These are phyloP conservation scores for Penicillium sp. DNA, from an alignment of 2,329 filamentous ascomycete genomes.

Conservation along the genomic window DNA sequence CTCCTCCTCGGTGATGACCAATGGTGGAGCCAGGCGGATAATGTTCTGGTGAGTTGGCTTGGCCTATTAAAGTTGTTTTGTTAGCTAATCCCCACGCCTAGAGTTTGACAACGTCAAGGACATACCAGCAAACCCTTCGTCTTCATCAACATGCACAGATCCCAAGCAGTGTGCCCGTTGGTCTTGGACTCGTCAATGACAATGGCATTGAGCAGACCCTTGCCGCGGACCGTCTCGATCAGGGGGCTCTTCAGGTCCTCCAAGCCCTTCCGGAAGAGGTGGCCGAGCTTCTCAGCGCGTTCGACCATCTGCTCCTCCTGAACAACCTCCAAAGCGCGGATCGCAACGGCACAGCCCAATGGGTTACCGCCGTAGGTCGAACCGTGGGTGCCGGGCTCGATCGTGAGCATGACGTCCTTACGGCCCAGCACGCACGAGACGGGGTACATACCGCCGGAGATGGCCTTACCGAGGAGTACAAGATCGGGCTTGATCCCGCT, in stretches of 20 bases:
- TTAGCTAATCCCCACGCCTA: background rate
- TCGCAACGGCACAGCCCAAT: conserved; percentile 90
- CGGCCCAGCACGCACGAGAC: conserved; percentile 87
- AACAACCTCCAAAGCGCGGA: conserved; percentile 90
- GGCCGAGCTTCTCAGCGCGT: conserved; percentile 76
- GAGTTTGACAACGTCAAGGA: background rate
- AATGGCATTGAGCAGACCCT: conserved; percentile 92
- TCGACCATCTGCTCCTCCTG: conserved; percentile 87
- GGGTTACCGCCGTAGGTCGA: conserved; percentile 99
- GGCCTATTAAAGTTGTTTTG: conserved; percentile 59
- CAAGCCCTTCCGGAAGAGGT: conserved; percentile 79
- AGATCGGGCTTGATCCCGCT: conserved; percentile 93
- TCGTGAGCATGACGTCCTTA: conserved; percentile 90
- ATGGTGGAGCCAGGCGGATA: conserved; percentile 92
- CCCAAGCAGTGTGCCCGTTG: conserved; percentile 87
- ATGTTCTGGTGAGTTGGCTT: conserved; percentile 99
- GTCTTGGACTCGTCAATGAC: conserved; percentile 91
- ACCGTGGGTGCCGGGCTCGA: conserved; percentile 95
- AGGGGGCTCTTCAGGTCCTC: conserved; percentile 74
- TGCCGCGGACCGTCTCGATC: conserved; percentile 81
- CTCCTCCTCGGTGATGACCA: conserved; percentile 90
- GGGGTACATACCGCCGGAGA: conserved; percentile 98
- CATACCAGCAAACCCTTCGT: conserved; percentile 88
- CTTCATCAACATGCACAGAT: conserved; percentile 93
- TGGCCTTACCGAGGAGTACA: conserved; percentile 93